Evolutionary conservation across 2,329 filamentous ascomycete genomes (phyloP).

Genomic region (Fusarium paranaense): DNA sequence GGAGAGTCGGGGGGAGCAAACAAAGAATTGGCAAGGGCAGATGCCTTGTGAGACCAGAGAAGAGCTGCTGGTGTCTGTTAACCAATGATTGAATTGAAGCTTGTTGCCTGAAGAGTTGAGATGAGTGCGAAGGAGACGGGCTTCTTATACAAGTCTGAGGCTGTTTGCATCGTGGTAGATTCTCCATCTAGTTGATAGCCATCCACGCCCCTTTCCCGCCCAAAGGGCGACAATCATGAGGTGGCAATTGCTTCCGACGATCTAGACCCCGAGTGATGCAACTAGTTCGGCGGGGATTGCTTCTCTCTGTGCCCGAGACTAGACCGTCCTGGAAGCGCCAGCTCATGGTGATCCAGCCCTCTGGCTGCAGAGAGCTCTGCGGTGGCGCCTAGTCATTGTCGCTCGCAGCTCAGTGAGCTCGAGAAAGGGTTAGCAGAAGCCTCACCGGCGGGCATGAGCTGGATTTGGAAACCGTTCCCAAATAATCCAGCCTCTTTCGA

Average conservation of each 20-base stretch:
- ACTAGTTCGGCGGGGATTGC: neutral
- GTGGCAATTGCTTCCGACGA: neutral
- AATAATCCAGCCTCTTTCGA: neutral
- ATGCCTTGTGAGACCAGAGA: neutral
- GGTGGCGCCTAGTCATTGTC: neutral
- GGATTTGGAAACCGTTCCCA: neutral
- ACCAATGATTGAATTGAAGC: constrained; percentile 1
- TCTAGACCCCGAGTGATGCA: neutral
- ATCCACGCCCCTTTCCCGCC: neutral
- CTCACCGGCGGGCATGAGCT: neutral
- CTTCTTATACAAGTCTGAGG: neutral
- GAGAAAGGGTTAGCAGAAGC: neutral
- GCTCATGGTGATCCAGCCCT: neutral
- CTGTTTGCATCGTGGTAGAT: neutral
- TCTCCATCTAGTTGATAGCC: neutral
- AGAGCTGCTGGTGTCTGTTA: neutral
- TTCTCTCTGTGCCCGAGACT: neutral
- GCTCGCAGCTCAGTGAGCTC: neutral
- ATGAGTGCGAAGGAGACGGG: neutral
- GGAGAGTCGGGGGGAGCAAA: neutral
- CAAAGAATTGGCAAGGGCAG: neutral
- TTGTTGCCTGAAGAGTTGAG: constrained; percentile 2
- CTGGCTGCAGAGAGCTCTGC: neutral
- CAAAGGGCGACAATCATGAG: neutral
- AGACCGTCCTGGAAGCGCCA: neutral